Base-by-base conservation (phyloP, 2,329 filamentous ascomycete genomes). In the Ophiostoma triangulosporum region DNA sequence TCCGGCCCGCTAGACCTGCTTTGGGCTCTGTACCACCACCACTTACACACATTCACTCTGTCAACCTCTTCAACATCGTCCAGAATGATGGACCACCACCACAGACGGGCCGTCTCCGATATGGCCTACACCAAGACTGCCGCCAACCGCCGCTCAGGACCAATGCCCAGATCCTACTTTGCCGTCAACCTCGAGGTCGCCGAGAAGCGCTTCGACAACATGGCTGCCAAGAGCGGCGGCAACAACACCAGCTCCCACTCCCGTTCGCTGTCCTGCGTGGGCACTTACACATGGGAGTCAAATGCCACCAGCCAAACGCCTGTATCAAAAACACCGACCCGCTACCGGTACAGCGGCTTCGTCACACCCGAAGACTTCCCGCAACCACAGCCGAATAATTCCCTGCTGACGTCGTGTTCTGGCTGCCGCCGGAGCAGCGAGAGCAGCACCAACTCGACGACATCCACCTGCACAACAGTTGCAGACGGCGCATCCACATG, bases 371-470 rank as follows among this genome's bases (percentile, higher is more conserved):
- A 29, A 17, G 27, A 33, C 14, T 17, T 56, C 4, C 33, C 51
- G 1, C 52, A 33, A 1, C 29, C 54, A 5, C 27, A 52, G 2
- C 48, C 38, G 15, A 22, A 32, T 24, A 27, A 29, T n/a, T 15
- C 24, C 24, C 38, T 43, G 11, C 38, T 22, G 2, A 53, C 38
- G 6, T 12, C 38, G 11, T 43, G 43, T 14, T 46, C 43, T 36
- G 20, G 31, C 8, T 36, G 43, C 14, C 50, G 57, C 12, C 50
- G 55, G 20, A 50, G 52, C 27, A 60, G 58, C 14, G 57, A 55
- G 27, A 55, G 55, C 51, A 60, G 57, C 43, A 53, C 54, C 20
- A 54, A 48, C 33, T 58, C 58, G 0, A 27, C 49, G 1, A 43
- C 52, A 1, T 56, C 54, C 3, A 52, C 48, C 35, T 40, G 45